Percentiles rank a stretch among this genome's conserved stretches.
Evolutionary conservation across 192 early-diverging fungal species (phyloP).

Genomic region (Coemansia sp.): DNA sequence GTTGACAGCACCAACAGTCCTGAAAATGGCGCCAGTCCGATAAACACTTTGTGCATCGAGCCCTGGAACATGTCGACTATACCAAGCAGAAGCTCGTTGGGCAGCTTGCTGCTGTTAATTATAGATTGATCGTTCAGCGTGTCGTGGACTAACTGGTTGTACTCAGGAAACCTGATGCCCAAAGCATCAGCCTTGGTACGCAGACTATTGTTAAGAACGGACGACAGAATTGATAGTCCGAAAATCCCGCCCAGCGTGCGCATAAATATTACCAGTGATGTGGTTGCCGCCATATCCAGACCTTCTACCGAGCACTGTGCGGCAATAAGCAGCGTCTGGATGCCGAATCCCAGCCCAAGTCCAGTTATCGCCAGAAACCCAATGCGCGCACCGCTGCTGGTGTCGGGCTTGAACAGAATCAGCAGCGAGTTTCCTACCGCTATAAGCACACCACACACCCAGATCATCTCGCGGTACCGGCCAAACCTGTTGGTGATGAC

Average conservation of each 20-base stretch:
- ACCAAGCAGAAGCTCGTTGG: constrained; percentile 30
- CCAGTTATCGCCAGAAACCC: constrained; percentile 69
- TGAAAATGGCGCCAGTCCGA: constrained; percentile 58
- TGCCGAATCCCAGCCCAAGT: constrained; percentile 71
- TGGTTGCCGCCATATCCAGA: constrained; percentile 66
- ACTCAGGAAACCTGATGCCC: constrained; percentile 38
- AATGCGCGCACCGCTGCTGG: constrained; percentile 58
- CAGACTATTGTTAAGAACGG: constrained; percentile 64
- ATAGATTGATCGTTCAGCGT: constrained; percentile 52
- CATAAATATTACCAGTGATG: constrained; percentile 64
- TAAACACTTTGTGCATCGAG: constrained; percentile 58
- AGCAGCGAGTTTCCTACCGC: constrained; percentile 68
- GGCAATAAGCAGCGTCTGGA: constrained; percentile 72
- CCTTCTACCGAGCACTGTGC: constrained; percentile 66
- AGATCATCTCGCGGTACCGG: constrained; percentile 63
- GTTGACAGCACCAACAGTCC: constrained; percentile 48
- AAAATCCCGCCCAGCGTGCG: constrained; percentile 65
- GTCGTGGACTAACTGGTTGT: constrained; percentile 49
- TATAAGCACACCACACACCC: constrained; percentile 63
- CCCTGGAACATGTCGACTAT: constrained; percentile 58
- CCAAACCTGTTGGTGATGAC: constrained; percentile 58
- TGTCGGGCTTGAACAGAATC: constrained; percentile 53
- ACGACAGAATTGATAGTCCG: constrained; percentile 60
- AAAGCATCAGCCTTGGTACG: constrained; percentile 19
- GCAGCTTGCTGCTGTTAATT: constrained; percentile 36